Conservation (phyloP, 176 grass and related monocot genomes). For the Carex pumila region DNA sequence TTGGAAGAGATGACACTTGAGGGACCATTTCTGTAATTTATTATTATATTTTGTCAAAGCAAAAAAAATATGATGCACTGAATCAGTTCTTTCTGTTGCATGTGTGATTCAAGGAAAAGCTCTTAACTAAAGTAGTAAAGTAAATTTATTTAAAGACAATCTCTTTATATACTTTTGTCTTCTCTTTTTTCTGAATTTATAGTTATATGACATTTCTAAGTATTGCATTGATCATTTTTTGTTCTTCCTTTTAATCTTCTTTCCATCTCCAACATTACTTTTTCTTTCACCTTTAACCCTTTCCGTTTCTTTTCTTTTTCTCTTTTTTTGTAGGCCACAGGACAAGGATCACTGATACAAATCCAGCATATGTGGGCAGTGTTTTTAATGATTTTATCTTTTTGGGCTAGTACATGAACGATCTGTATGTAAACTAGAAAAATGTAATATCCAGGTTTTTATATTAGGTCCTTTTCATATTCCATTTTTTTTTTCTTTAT, state of each 20-base stretch:
- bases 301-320: not conserved
- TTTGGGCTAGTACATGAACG: slow-evolving; percentile 8
- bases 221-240: not conserved
- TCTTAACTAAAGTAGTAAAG: not conserved
- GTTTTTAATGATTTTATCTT: slow-evolving; percentile 4
- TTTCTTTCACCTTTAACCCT: not conserved
- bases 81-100: not conserved
- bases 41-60: not conserved
- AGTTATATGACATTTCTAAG: not conserved
- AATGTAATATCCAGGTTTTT: not conserved
- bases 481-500: not conserved
- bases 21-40: slow-evolving; percentile 3
- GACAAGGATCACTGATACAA: not conserved
- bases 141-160: not conserved
- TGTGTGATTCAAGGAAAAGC: not conserved
- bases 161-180: not conserved
- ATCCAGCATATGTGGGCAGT: not conserved
- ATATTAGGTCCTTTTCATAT: not conserved
- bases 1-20: not conserved
- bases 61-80: not conserved
- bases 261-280: slow-evolving; percentile 2
- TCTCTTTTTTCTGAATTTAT: not conserved
- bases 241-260: not conserved
- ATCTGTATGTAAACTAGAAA: slow-evolving; percentile 16
- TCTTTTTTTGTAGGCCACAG: not conserved